Base-by-base conservation (phyloP, 2,329 filamentous ascomycete genomes). In the Cladosporium sp. region DNA sequence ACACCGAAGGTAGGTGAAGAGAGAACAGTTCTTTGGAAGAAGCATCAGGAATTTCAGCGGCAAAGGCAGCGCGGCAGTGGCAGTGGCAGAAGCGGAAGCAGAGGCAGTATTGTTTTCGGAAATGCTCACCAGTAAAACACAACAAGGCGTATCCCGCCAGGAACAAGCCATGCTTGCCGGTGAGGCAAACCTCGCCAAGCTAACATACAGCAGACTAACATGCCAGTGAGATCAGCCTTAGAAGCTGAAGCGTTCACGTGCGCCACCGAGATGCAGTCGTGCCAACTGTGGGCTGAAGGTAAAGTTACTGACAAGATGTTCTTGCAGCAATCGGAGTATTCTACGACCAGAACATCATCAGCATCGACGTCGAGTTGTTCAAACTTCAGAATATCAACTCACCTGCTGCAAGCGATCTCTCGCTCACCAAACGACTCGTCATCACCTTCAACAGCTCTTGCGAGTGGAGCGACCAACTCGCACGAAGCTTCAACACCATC, bases 371-470 rank as follows among this genome's bases (percentile, higher is more conserved):
- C 21, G 31, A 26, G n/a, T 6, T 57, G 7, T 37, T 57, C 31
- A 37, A 57, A 23, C 29, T 57, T 26, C 7, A 0, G 5, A 21
- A 12, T 10, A 21, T 57, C 12, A 33, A 12, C 29, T 21, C 31
- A 18, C 53, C 53, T 14, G 18, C 29, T 31, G 53, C 7, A 14
- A 37, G 29, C 31, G 31, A 57, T 23, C 53, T 57, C 18, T 57
- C 53, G 53, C 53, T 57, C 53, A 26, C 53, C 21, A 57, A 37
- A 37, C n/a, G n/a, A 18, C 29, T 57, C 50, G 50, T 26, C 53
- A 12, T 57, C 29, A 37, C 33, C 7, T 56, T 35, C 28, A 33
- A 56, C 29, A 18, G 18, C 53, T 23, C 49, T 28, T 23, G 11
- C 21, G 12, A 10, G 2, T 28, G 10, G 49, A 4, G 10, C 21